Evolutionary conservation across 2,329 filamentous ascomycete genomes (phyloP), one percentile per base, ranked within the genome.

Genomic region (Cadophora malorum): DNA sequence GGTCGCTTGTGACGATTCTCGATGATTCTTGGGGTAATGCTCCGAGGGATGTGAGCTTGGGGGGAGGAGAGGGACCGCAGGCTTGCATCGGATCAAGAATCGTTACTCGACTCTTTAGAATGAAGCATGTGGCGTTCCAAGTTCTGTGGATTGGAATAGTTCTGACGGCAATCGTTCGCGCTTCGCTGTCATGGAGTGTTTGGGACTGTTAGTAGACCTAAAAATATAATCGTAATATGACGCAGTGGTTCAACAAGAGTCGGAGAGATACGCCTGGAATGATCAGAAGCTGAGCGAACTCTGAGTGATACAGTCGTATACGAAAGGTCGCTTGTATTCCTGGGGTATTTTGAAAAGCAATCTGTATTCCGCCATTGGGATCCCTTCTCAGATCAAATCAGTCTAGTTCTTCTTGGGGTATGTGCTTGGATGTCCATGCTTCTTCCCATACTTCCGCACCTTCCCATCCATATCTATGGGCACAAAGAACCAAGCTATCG

Each of bases 401-500:
- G n/a, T 38, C 41, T 62, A 50, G 23, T 33, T 23, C 56, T 71
- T 73, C 65, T 74, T 75, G 14, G 66, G 41, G 68, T 76, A 76
- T 1, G 80, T 84, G 66, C 80, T 81, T 4, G 87, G 87, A 72
- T 89, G 86, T 0, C 88, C 89, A 71, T 90, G 79, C 72, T 83
- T 83, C 78, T 84, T 86, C 55, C 79, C 83, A 74, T 84, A 90
- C 28, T 80, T 83, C 73, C 78, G 81, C 63, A 91, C 86, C 74
- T 88, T 87, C 45, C 82, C 80, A 75, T 88, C 83, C 69, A 91
- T 78, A 69, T 87, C 84, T 59, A 81, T 79, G 41, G 85, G 79
- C 8, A 86, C 84, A 74, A 91, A 87, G 50, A 87, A 80, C 84
- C 86, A 89, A 55, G 87, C 79, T 9, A 90, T 68, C 6, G 82